Percentiles rank a stretch among this genome's conserved stretches.
phyloP scores from a whole-genome alignment of 2,329 filamentous ascomycete species.

The Epichloe brachyelytri region DNA sequence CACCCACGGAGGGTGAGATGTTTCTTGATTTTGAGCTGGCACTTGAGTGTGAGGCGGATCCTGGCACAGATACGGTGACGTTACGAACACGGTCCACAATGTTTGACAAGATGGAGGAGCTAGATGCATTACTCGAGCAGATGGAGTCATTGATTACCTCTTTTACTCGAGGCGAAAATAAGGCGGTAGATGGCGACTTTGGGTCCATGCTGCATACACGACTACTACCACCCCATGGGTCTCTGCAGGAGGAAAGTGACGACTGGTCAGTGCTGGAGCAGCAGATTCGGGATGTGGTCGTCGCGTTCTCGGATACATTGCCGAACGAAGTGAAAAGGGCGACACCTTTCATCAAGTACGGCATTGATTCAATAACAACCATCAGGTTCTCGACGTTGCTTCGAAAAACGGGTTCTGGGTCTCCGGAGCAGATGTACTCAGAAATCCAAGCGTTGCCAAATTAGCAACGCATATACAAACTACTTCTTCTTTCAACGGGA shows the following conservation, averaged over 20 bases:
- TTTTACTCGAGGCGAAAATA: background rate
- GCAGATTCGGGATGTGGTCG: background rate
- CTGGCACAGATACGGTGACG: background rate
- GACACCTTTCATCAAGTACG: constrained; percentile 19
- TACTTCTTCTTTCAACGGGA: no score
- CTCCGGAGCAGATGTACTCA: constrained; percentile 23
- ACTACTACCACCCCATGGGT: no score
- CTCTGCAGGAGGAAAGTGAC: background rate
- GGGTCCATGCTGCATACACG: no score
- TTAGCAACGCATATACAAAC: constrained; percentile 5
- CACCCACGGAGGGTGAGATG: background rate
- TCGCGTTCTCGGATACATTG: background rate
- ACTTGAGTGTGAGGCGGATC: background rate
- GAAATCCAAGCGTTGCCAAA: constrained; percentile 17
- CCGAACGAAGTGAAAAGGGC: constrained; percentile 14
- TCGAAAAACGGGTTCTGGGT: constrained; percentile 13
- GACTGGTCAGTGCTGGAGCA: background rate
- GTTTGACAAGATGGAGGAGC: background rate
- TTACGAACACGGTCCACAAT: background rate
- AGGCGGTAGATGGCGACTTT: background rate
- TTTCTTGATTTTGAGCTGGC: background rate
- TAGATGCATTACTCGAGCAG: background rate
- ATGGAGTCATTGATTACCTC: background rate
- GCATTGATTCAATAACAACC: constrained; percentile 20
- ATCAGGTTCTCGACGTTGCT: constrained; percentile 20